A percentile compares a stretch with the other conserved stretches of the same genome.
Conservation (phyloP, 1,139 yeast genomes). For the Wickerhamiella infanticola region DNA sequence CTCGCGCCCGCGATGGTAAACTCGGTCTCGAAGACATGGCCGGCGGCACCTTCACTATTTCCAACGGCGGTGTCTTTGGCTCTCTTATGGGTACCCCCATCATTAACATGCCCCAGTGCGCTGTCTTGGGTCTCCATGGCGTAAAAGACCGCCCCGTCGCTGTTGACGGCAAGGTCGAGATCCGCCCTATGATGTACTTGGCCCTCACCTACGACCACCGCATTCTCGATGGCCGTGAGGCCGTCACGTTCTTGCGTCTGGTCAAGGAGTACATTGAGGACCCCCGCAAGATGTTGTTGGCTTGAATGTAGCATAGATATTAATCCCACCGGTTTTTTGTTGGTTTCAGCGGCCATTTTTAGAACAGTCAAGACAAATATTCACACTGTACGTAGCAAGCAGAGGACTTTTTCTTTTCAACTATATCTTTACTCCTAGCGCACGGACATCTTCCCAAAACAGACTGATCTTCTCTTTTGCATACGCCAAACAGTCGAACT, state of each 20-base stretch:
- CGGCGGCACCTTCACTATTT: constrained; percentile 98
- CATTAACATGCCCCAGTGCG: constrained; percentile 96
- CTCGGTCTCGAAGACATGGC: constrained; percentile 96
- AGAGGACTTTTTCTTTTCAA: neutral
- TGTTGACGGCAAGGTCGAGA: constrained; percentile 86
- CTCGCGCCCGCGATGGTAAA: constrained; percentile 94
- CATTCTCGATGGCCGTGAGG: constrained; percentile 97
- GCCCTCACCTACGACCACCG: constrained; percentile 98
- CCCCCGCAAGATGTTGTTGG: constrained; percentile 92
- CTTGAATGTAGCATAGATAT: constrained; percentile 1
- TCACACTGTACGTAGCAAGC: neutral
- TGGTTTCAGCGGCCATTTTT: neutral
- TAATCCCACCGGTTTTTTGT: neutral
- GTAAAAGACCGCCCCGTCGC: constrained; percentile 96
- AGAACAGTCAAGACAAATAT: neutral
- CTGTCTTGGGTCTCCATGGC: constrained; percentile 95
- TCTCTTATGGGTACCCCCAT: constrained; percentile 97
- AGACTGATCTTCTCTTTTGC: constrained; percentile 59
- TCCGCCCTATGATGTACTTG: constrained; percentile 99
- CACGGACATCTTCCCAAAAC: constrained; percentile 59
- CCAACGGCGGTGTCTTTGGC: constrained; percentile 99
- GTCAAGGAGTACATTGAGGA: constrained; percentile 96
- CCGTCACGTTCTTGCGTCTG: constrained; percentile 90
- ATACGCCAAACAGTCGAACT: constrained; percentile 68
- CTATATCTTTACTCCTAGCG: constrained; percentile 33